phyloP scores from a whole-genome alignment of 2,329 filamentous ascomycete species.

The Ascosphaera pollenicola region DNA sequence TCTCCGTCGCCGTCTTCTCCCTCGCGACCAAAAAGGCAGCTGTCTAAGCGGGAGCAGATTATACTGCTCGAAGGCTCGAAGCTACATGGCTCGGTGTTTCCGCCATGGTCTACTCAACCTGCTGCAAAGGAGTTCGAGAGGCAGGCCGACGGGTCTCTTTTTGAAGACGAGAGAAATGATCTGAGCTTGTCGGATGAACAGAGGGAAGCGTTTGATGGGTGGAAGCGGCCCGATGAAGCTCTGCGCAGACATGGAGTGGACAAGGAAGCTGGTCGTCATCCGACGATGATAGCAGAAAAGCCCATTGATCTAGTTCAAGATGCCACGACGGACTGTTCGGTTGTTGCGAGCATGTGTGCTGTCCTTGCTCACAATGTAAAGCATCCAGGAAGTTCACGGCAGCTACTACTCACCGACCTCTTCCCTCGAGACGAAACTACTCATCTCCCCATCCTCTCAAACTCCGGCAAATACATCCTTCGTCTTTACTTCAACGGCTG shows the following conservation, averaged over 20 bases:
- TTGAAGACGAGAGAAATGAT: constrained; percentile 33
- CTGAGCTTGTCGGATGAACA: constrained; percentile 58
- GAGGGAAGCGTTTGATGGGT: constrained; percentile 52
- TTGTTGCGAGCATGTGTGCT: constrained; percentile 85
- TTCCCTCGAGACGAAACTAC: constrained; percentile 47
- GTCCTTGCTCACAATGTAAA: constrained; percentile 38
- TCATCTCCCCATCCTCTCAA: constrained; percentile 38
- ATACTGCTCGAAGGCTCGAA: constrained; percentile 57
- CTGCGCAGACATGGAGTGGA: constrained; percentile 18
- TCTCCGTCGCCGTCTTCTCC: not conserved
- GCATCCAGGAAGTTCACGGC: too few relatives aligned
- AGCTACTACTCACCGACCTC: constrained; percentile 32
- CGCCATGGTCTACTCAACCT: constrained; percentile 55
- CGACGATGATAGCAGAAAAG: constrained; percentile 33
- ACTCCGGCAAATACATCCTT: constrained; percentile 74
- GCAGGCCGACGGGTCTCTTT: constrained; percentile 29
- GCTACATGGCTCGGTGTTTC: constrained; percentile 64
- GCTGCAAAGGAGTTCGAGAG: constrained; percentile 37
- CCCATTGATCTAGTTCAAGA: constrained; percentile 80
- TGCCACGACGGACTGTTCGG: constrained; percentile 86
- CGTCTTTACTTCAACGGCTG: constrained; percentile 94
- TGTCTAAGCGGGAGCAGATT: constrained; percentile 50
- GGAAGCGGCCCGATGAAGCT: constrained; percentile 56
- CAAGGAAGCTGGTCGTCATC: constrained; percentile 8
- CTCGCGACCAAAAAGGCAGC: constrained; percentile 33